These are phyloP conservation scores for Elongisporangium anandrum DNA, from an alignment of 352 stramenopile genomes.

Conservation along the genomic window DNA sequence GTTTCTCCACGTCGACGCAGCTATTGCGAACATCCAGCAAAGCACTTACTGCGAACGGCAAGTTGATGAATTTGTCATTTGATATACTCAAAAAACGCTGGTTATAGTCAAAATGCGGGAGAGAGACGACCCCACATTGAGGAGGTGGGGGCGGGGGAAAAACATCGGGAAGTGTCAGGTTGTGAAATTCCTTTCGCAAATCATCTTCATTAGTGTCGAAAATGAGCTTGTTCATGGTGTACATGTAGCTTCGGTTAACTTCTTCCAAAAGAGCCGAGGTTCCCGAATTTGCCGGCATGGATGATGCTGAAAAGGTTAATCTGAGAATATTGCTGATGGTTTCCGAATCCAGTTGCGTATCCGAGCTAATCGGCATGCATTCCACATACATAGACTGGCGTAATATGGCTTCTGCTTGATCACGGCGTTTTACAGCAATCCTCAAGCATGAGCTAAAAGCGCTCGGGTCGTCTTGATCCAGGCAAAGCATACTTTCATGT, in stretches of 20 bases:
- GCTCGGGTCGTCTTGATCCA: slow-evolving; percentile 48
- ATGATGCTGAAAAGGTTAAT: slow-evolving; percentile 53
- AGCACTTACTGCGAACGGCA: slow-evolving; percentile 63
- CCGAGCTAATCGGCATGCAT: slow-evolving; percentile 65
- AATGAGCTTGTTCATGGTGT: slow-evolving; percentile 92
- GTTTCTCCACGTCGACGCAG: slow-evolving; percentile 54
- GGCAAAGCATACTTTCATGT: slow-evolving; percentile 54
- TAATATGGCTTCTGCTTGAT: slow-evolving; percentile 58
- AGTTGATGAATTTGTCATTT: slow-evolving; percentile 65
- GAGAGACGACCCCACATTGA: slow-evolving; percentile 44
- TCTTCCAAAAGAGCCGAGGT: slow-evolving; percentile 82
- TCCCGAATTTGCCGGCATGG: slow-evolving; percentile 37
- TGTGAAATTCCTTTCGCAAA: slow-evolving; percentile 45
- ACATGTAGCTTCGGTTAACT: slow-evolving; percentile 89
- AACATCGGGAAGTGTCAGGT: slow-evolving; percentile 38
- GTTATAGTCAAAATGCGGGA: slow-evolving; percentile 67
- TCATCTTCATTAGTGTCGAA: slow-evolving; percentile 78
- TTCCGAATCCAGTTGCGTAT: slow-evolving; percentile 61
- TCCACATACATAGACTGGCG: slow-evolving; percentile 66
- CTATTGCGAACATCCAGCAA: slow-evolving; percentile 68
- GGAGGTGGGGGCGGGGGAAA: slow-evolving; percentile 17
- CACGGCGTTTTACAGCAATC: slow-evolving; percentile 33
- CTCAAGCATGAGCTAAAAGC: slow-evolving; percentile 42
- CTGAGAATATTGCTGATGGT: slow-evolving; percentile 75
- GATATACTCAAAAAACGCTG: slow-evolving; percentile 53